Percentiles rank a stretch among this genome's conserved stretches.
These are phyloP conservation scores for Collybia sordida DNA, from an alignment of 768 basidiomycete species.

Conservation along the genomic window DNA sequence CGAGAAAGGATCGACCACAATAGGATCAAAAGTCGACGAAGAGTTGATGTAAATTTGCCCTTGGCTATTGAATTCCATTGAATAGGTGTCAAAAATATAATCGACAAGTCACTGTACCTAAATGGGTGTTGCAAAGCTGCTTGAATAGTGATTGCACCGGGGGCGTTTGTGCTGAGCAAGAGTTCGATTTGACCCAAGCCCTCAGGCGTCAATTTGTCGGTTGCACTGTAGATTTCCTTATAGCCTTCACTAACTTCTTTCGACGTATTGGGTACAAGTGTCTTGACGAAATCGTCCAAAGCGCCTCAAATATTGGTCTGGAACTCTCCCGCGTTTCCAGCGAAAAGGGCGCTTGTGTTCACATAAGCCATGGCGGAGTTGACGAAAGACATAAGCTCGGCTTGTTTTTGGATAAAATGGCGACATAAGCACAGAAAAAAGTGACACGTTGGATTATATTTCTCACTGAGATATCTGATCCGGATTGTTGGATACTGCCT, in stretches of 20 bases:
- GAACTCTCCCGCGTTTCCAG: constrained; percentile 26
- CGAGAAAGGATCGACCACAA: constrained; percentile 65
- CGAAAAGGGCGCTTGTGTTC: constrained; percentile 45
- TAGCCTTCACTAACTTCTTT: constrained; percentile 50
- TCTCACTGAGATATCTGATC: constrained; percentile 28
- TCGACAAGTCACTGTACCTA: constrained; percentile 29
- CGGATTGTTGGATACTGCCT: constrained; percentile 33
- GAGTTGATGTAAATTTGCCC: constrained; percentile 64
- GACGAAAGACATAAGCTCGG: constrained; percentile 52
- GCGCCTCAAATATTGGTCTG: constrained; percentile 28
- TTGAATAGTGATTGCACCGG: constrained; percentile 51
- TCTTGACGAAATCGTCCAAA: constrained; percentile 27
- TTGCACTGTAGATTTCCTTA: constrained; percentile 52
- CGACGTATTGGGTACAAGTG: constrained; percentile 44
- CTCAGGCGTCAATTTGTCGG: constrained; percentile 35
- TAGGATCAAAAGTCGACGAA: constrained; percentile 55
- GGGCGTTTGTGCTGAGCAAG: constrained; percentile 39
- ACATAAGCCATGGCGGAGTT: constrained; percentile 65
- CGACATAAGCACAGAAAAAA: background rate
- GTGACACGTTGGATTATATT: background rate
- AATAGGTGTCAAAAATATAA: background rate
- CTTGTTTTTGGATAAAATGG: constrained; percentile 18
- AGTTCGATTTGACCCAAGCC: constrained; percentile 58
- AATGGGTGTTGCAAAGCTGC: constrained; percentile 66
- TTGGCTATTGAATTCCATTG: constrained; percentile 28